Evolutionary conservation across 164 flowering plant species (phyloP).

Genomic region (Cinnamomum chago): DNA sequence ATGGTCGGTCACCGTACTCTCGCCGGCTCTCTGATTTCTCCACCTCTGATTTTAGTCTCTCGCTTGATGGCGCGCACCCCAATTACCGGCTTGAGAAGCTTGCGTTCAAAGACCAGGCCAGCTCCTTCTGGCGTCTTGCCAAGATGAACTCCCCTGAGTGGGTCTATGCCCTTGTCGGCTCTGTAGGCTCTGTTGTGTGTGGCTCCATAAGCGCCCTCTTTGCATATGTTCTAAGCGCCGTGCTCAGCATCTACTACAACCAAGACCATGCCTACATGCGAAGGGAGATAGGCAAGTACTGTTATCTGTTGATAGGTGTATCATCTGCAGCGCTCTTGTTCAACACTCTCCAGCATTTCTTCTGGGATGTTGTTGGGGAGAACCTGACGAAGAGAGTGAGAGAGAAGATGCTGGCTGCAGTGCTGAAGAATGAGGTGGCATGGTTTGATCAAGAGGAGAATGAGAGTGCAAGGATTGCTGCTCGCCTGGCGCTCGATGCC

Average conservation of each 20-base stretch:
- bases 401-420: constrained; percentile 86
- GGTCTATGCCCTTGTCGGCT: constrained; percentile 77
- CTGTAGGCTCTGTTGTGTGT: constrained; percentile 86
- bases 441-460: constrained; percentile 99
- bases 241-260: constrained; percentile 85
- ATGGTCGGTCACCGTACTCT: constrained; percentile 94
- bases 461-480: constrained; percentile 82
- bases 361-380: constrained; percentile 97
- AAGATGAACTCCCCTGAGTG: constrained; percentile 98
- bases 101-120: constrained; percentile 91
- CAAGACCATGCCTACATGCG: constrained; percentile 72
- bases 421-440: constrained; percentile 84
- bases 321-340: constrained; percentile 88
- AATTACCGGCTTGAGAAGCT: constrained; percentile 73
- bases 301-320: constrained; percentile 82
- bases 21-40: constrained; percentile 95
- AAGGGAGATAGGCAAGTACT: constrained; percentile 72
- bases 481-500: constrained; percentile 90
- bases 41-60: constrained; percentile 86
- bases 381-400: constrained; percentile 87
- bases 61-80: constrained; percentile 63
- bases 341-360: constrained; percentile 86
- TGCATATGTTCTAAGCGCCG: constrained; percentile 93
- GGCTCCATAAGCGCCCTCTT: constrained; percentile 88
- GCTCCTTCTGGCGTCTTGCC: constrained; percentile 90